Conservation (phyloP, 176 grass and related monocot species). For the Cenchrus fungigraminus region DNA sequence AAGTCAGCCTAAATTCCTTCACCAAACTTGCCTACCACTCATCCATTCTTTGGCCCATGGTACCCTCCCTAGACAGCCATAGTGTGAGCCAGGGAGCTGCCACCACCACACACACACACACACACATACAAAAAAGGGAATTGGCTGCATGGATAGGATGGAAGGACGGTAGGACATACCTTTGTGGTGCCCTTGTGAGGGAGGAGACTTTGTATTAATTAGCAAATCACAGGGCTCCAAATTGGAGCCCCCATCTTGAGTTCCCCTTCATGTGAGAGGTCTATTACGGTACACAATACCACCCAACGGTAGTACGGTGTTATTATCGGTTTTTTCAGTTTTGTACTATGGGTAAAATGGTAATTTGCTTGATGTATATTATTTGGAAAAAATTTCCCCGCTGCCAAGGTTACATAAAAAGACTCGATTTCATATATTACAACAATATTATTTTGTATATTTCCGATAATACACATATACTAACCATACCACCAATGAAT, state of each 20-base stretch:
- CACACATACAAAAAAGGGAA: background rate
- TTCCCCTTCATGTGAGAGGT: constrained; percentile 17
- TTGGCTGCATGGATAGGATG: constrained; percentile 28
- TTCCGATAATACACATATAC: no score
- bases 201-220: constrained; percentile 26
- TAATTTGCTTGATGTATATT: no score
- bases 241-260: constrained; percentile 18
- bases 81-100: constrained; percentile 41
- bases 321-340: no score
- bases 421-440: no score
- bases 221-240: constrained; percentile 31
- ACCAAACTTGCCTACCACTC: constrained; percentile 36
- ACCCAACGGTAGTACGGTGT: no score
- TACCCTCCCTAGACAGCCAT: constrained; percentile 7
- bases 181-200: constrained; percentile 26
- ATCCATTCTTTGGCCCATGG: constrained; percentile 20
- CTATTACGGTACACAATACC: no score
- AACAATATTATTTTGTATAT: no score
- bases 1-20: constrained; percentile 21
- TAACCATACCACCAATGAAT: no score
- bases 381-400: no score
- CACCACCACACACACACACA: background rate
- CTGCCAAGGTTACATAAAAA: no score
- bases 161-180: background rate
- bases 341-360: no score